Conservation (phyloP, 345 rosid species). For the Eutrema japonicum region DNA sequence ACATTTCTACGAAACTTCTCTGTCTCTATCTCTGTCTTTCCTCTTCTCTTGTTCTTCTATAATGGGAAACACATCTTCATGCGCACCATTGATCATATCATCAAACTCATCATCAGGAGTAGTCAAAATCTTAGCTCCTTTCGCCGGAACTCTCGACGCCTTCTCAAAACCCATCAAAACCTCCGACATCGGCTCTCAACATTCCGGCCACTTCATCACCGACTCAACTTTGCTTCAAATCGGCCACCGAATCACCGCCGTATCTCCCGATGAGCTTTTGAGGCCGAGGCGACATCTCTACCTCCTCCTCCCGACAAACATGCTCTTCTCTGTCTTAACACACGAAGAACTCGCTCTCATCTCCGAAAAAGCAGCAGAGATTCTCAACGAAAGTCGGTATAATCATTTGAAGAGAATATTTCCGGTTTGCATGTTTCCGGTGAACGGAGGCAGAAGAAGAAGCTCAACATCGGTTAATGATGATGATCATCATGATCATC, state of each 20-base stretch:
- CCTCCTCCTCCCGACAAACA: conserved; percentile 41
- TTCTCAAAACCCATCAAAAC: conserved; percentile 41
- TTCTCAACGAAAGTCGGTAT: conserved; percentile 36
- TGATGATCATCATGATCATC: conserved; percentile 16
- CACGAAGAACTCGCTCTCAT: conserved; percentile 44
- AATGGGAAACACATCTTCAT: conserved; percentile 50
- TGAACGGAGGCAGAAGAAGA: conserved; percentile 34
- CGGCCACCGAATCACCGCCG: conserved; percentile 38
- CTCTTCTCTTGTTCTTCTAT: conserved; percentile 14
- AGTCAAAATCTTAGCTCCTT: conserved; percentile 44
- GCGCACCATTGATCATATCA: conserved; percentile 37
- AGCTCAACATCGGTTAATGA: conserved; percentile 28
- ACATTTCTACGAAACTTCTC: conserved; percentile 26
- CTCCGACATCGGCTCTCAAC: conserved; percentile 36
- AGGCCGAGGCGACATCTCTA: conserved; percentile 44
- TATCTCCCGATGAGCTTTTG: conserved; percentile 30
- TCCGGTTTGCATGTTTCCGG: conserved; percentile 43
- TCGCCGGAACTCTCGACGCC: conserved; percentile 35
- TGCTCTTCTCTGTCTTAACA: conserved; percentile 47
- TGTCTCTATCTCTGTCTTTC: neutral
- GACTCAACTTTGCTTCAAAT: conserved; percentile 43
- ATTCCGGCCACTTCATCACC: conserved; percentile 35
- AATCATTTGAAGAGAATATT: conserved; percentile 45
- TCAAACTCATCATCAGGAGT: conserved; percentile 35
- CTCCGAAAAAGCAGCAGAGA: conserved; percentile 40